These are phyloP conservation scores for Blastobotrys arbuscula DNA, from an alignment of 1,139 yeast species.

Conservation along the genomic window DNA sequence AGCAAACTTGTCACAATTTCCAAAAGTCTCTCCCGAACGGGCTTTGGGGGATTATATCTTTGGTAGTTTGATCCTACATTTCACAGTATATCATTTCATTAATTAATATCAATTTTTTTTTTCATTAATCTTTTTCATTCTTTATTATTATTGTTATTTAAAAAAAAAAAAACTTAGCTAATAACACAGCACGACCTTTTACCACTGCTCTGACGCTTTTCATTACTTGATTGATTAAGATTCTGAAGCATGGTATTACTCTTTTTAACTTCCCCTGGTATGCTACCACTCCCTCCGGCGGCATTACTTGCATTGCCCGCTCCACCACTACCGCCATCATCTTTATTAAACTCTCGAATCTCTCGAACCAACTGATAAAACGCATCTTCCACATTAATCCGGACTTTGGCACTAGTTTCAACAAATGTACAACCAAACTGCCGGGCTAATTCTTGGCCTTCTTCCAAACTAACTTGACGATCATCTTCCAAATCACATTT, in stretches of 20 bases:
- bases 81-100: constrained; percentile 84
- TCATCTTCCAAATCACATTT: constrained; percentile 24
- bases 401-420: constrained; percentile 91
- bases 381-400: constrained; percentile 90
- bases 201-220: background rate
- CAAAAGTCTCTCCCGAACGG: constrained; percentile 61
- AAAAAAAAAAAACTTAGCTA: background rate
- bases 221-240: background rate
- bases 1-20: constrained; percentile 41
- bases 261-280: background rate
- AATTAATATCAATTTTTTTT: too few species aligned
- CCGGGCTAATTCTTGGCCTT: constrained; percentile 69
- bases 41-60: constrained; percentile 86
- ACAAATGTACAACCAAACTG: constrained; percentile 71
- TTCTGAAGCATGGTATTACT: background rate
- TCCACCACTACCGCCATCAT: background rate
- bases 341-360: constrained; percentile 43
- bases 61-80: constrained; percentile 85
- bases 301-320: background rate
- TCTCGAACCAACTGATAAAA: constrained; percentile 70
- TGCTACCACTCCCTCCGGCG: background rate
- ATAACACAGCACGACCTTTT: constrained; percentile 6
- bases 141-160: too few species aligned
- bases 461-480: constrained; percentile 66
- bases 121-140: too few species aligned